Evolutionary conservation across 441 rosid genomes (phyloP), one percentile per base, ranked within the genome.

Genomic region (Flueggea neowawraea): DNA sequence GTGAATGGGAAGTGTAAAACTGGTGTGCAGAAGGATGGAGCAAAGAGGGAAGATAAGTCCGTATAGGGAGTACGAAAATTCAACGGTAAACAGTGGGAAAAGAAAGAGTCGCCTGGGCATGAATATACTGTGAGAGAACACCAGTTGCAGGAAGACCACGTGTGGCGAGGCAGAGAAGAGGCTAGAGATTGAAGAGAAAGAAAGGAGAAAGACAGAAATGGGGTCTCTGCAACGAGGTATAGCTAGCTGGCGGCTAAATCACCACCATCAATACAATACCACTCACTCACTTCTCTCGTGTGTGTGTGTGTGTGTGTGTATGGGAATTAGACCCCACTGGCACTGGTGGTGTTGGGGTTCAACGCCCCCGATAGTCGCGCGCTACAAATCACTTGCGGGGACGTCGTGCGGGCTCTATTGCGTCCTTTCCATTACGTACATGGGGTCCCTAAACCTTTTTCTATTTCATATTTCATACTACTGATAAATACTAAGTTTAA

Each of bases 41-140:
- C 10, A 5, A 14, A 31, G 6, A 12, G 4, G 8, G 13, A 52
- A 53, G 57, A 55, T 52, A 62, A 50, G 36, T 56, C 55, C 70
- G 67, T 58, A 70, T 39, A 11, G 9, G 17, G 39, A 43, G 68
- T 66, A 71, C 65, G 72, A 60, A 70, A 53, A 53, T 84, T 86
- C 92, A 84, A 86, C 90, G 85, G 78, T 79, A 66, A 86, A 79
- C 83, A 84, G 96, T 81, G 73, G 14, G 50, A 9, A 47, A 11
- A 31, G 52, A 67, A 70, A 62, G 63, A 52, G 62, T 61, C 31
- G 50, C 9, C 58, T 14, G 68, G 61, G 54, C 64, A 55, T 16
- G 16, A 33, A 54, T 68, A 58, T 61, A 60, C 80, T 76, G 82
- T 73, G 69, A 60, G 61, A 50, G 63, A 70, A 60, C 77, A 77